Conservation (phyloP, 352 stramenopile genomes). For the Thalassiosira hispida region DNA sequence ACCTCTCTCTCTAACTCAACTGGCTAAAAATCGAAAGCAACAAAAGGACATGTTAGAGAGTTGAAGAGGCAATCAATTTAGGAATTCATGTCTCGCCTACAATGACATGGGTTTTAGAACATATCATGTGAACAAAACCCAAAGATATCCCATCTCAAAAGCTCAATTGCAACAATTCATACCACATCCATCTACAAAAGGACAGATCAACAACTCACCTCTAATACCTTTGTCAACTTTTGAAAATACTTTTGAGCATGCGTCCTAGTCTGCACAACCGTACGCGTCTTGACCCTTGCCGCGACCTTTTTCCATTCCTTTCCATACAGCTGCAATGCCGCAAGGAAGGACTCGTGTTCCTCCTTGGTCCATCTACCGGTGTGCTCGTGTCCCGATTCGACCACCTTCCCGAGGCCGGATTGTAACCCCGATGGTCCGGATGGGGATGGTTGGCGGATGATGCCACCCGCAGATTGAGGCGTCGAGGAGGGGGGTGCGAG, state of each 20-base stretch:
- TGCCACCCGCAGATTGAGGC: neutral
- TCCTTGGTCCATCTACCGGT: conserved; percentile 81
- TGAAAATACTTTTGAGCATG: conserved; percentile 97
- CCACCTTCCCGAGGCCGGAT: conserved; percentile 46
- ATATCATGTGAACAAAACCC: neutral
- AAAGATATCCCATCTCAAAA: conserved; percentile 1
- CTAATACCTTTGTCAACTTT: conserved; percentile 84
- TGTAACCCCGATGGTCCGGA: neutral
- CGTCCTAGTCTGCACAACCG: conserved; percentile 96
- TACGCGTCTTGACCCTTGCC: conserved; percentile 93
- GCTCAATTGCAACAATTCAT: neutral
- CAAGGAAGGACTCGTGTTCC: conserved; percentile 86
- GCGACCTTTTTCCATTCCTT: conserved; percentile 97
- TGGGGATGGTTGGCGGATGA: neutral
- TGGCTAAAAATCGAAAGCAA: too few relatives aligned
- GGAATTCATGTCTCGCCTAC: too few relatives aligned
- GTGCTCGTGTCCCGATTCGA: conserved; percentile 77
- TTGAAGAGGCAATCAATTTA: too few relatives aligned
- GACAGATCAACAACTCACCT: too few relatives aligned
- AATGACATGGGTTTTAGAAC: too few relatives aligned
- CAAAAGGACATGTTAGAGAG: too few relatives aligned
- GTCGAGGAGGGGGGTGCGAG: neutral
- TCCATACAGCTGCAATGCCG: conserved; percentile 92
- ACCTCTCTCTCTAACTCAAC: too few relatives aligned
- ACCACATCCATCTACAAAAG: too few relatives aligned